Percentiles rank a stretch among this genome's conserved stretches.
Conservation (phyloP, 2,329 filamentous ascomycete genomes). For the Phaeosphaeriaceae sp. region DNA sequence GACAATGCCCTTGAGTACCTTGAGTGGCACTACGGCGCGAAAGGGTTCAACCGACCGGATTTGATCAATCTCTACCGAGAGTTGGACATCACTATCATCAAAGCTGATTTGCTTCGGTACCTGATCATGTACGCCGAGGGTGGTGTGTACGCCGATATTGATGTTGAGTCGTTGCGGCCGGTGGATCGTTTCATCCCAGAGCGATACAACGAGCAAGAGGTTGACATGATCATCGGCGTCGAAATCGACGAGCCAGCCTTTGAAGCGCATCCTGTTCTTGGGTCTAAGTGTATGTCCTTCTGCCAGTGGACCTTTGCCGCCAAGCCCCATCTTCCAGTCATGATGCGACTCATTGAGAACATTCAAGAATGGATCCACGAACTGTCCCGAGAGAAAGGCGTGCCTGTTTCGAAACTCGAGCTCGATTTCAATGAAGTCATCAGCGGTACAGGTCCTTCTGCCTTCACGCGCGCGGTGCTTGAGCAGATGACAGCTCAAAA, state of each 20-base stretch:
- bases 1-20: slow-evolving; percentile 72
- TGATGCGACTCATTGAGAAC: slow-evolving; percentile 72
- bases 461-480: slow-evolving; percentile 71
- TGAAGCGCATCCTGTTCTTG: slow-evolving; percentile 68
- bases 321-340: slow-evolving; percentile 71
- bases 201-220: slow-evolving; percentile 67
- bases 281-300: slow-evolving; percentile 72
- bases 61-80: slow-evolving; percentile 37
- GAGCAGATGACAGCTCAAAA: slow-evolving; percentile 65
- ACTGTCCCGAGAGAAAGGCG: slow-evolving; percentile 65
- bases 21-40: slow-evolving; percentile 70
- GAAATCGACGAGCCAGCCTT: slow-evolving; percentile 75
- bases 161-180: slow-evolving; percentile 63
- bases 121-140: slow-evolving; percentile 73
- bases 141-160: slow-evolving; percentile 66
- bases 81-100: slow-evolving; percentile 65
- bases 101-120: slow-evolving; percentile 71
- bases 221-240: slow-evolving; percentile 73
- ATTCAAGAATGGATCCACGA: slow-evolving; percentile 71
- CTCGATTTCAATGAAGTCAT: slow-evolving; percentile 77
- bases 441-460: slow-evolving; percentile 74
- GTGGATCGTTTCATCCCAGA: slow-evolving; percentile 68
- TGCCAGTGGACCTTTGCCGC: slow-evolving; percentile 80
- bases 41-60: slow-evolving; percentile 70
- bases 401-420: slow-evolving; percentile 65